Evolutionary conservation across 345 rosid species (phyloP), one percentile per base, ranked within the genome.

Genomic region (Isatis tinctoria): DNA sequence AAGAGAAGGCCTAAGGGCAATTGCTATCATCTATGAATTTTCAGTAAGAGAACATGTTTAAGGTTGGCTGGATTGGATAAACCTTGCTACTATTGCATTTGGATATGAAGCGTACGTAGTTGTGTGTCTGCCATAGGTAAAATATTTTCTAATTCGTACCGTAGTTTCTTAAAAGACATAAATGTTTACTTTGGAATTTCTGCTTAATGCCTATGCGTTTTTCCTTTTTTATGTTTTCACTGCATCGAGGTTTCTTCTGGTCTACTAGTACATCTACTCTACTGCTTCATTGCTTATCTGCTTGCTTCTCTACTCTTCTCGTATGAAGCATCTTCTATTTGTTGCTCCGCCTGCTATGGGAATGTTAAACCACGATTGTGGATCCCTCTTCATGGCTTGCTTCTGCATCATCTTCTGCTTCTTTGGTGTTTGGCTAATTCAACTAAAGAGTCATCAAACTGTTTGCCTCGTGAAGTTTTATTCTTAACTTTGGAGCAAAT

Each of bases 181-280:
- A 53, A 48, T 63, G 45, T 68, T 72, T 73, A 53, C 4, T 64
- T 74, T 74, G 10, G 61, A 81, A 69, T 67, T 65, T 67, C 72
- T 81, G 84, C 96, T 89, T 75, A 93, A 87, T 69, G 41, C 76
- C 74, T 81, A 41, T 88, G 82, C 81, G 83, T 89, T 85, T 80
- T 8, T 14, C 8, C 14, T 41, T 16, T 44, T 16, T 84, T 85
- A 78, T 88, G 18, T 63, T 83, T 83, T 82, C 33, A 32, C 41
- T 70, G 79, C 83, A 87, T 87, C 80, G 97, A 93, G 97, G 97
- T 93, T 81, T 87, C 96, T 80, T 86, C 90, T 84, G 89, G 85
- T 87, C 83, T 87, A 80, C 98, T 72, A 28, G 53, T 68, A 58
- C 67, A 43, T 35, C 60, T 72, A 49, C 67, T 74, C 67, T 74